Conservation (phyloP, 768 basidiomycete species). For the Kwoniella pini region DNA sequence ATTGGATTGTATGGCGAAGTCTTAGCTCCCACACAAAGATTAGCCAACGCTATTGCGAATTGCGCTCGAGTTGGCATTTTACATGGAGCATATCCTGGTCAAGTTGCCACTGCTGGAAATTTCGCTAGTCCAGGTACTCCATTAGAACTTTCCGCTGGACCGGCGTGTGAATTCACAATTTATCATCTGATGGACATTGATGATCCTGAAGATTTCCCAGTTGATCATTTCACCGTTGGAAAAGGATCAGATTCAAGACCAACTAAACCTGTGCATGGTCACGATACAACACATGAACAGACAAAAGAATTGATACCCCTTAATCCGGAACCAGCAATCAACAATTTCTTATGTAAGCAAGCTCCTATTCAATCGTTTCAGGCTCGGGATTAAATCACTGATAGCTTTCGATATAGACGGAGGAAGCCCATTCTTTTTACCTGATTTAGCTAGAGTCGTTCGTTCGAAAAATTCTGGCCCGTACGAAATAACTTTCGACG, state of each 20-base stretch:
- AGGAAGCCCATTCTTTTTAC: constrained; percentile 4
- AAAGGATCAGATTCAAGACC: not conserved
- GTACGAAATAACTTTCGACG: constrained; percentile 17
- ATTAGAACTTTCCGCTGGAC: constrained; percentile 2
- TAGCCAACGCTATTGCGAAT: constrained; percentile 13
- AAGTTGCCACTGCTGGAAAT: constrained; percentile 10
- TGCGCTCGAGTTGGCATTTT: not conserved
- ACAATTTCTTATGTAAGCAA: not conserved
- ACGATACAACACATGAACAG: not conserved
- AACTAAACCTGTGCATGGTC: not conserved
- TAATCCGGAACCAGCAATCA: not conserved
- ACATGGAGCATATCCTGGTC: constrained; percentile 9
- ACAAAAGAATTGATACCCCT: not conserved
- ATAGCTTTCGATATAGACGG: no score
- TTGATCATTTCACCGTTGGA: not conserved
- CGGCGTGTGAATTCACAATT: not conserved
- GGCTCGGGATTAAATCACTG: no score
- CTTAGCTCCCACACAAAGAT: constrained; percentile 5
- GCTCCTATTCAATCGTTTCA: no score
- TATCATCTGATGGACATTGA: not conserved
- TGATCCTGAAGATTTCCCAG: constrained; percentile 2
- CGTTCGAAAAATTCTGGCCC: constrained; percentile 15
- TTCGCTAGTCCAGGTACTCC: constrained; percentile 7
- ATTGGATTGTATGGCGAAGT: constrained; percentile 5
- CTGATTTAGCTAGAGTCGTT: constrained; percentile 14